Evolutionary conservation across 2,329 filamentous ascomycete genomes (phyloP).

Genomic region (Apiospora aurea): DNA sequence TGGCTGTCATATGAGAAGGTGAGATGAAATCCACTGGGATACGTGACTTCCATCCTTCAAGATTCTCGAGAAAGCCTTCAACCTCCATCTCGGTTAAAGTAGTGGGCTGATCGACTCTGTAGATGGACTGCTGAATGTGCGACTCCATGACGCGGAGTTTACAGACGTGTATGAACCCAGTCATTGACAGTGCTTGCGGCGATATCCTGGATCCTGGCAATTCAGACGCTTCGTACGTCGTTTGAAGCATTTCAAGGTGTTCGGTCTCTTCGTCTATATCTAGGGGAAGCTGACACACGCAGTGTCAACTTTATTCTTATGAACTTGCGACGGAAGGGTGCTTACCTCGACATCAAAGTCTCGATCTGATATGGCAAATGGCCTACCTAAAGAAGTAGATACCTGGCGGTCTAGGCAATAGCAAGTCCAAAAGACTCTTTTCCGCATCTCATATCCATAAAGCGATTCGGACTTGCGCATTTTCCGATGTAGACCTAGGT

Average conservation of each 20-base stretch:
- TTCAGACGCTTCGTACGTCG: constrained; percentile 17
- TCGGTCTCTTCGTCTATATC: constrained; percentile 37
- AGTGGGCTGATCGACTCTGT: constrained; percentile 30
- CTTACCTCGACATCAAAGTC: constrained; percentile 38
- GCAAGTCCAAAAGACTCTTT: constrained; percentile 42
- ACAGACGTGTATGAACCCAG: constrained; percentile 36
- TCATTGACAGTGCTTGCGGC: constrained; percentile 36
- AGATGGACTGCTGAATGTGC: constrained; percentile 34
- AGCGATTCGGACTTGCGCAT: constrained; percentile 27
- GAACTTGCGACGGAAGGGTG: not conserved
- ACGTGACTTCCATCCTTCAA: constrained; percentile 32
- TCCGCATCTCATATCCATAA: constrained; percentile 36
- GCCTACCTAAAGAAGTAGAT: constrained; percentile 41
- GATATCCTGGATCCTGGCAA: constrained; percentile 27
- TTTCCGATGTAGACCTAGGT: constrained; percentile 35
- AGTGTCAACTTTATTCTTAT: not conserved
- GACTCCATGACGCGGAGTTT: constrained; percentile 34
- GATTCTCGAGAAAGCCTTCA: constrained; percentile 30
- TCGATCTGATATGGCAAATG: constrained; percentile 41
- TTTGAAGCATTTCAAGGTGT: constrained; percentile 28
- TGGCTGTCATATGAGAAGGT: not conserved
- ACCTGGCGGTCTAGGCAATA: constrained; percentile 43
- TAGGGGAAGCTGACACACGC: constrained; percentile 34
- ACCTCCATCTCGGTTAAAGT: constrained; percentile 26
- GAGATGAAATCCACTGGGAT: constrained; percentile 30